These are phyloP conservation scores for Boletus vermiculosoides DNA, from an alignment of 768 basidiomycete species.

Conservation along the genomic window DNA sequence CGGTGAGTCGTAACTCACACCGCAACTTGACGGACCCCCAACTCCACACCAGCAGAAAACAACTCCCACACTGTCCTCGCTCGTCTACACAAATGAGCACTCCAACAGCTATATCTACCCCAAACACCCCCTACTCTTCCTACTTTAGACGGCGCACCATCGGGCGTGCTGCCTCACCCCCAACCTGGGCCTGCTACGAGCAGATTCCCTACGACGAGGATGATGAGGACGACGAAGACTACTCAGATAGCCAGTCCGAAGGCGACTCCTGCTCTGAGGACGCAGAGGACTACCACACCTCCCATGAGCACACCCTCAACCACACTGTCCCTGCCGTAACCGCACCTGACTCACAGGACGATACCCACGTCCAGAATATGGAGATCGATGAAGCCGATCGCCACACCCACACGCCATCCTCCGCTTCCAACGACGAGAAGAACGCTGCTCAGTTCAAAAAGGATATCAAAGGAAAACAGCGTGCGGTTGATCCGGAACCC, in stretches of 20 bases:
- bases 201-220: conserved; percentile 75
- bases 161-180: conserved; percentile 78
- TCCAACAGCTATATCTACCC: conserved; percentile 22
- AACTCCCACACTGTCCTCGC: background rate
- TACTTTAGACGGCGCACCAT: conserved; percentile 65
- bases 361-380: conserved; percentile 52
- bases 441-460: conserved; percentile 44
- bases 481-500: conserved; percentile 66
- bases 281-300: conserved; percentile 56
- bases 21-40: background rate
- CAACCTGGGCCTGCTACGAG: conserved; percentile 89
- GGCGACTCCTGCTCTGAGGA: conserved; percentile 70
- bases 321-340: conserved; percentile 24
- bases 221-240: conserved; percentile 57
- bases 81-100: conserved; percentile 17
- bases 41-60: background rate
- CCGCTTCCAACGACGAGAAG: conserved; percentile 32
- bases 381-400: conserved; percentile 46
- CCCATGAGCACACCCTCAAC: conserved; percentile 31
- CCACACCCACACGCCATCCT: conserved; percentile 4
- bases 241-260: conserved; percentile 56
- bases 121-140: conserved; percentile 28
- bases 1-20: background rate
- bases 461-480: conserved; percentile 79
- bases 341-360: conserved; percentile 34